These are phyloP conservation scores for Phytophthora syringae DNA, from an alignment of 352 stramenopile species.

Conservation along the genomic window DNA sequence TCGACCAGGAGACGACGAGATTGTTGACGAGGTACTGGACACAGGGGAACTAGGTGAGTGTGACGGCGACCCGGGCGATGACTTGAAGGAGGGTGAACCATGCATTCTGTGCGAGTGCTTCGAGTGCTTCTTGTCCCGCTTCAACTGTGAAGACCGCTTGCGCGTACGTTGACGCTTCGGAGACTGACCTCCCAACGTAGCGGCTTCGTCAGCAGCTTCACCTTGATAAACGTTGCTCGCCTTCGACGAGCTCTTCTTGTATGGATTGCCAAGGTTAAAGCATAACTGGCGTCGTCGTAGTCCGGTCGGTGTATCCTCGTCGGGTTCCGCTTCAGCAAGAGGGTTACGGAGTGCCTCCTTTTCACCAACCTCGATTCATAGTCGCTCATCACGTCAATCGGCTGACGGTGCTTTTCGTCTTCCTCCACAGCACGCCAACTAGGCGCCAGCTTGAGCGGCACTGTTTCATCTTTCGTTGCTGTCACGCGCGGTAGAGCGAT, in stretches of 20 bases:
- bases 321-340: conserved; percentile 81
- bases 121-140: conserved; percentile 78
- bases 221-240: conserved; percentile 84
- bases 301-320: conserved; percentile 83
- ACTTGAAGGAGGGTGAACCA: conserved; percentile 73
- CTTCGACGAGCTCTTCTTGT: conserved; percentile 91
- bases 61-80: conserved; percentile 74
- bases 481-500: conserved; percentile 40
- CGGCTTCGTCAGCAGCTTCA: conserved; percentile 87
- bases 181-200: conserved; percentile 74
- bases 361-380: conserved; percentile 89
- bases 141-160: conserved; percentile 87
- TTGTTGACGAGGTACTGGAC: conserved; percentile 60
- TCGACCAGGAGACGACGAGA: conserved; percentile 69
- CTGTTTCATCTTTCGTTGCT: conserved; percentile 20
- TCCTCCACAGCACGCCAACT: conserved; percentile 71
- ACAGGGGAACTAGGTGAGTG: conserved; percentile 61
- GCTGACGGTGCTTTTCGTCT: conserved; percentile 84
- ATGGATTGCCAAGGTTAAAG: conserved; percentile 89
- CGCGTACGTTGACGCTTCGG: conserved; percentile 82
- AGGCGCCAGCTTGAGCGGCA: conserved; percentile 56
- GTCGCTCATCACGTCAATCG: conserved; percentile 90
- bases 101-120: conserved; percentile 70
- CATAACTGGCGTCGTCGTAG: conserved; percentile 78
- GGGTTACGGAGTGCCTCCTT: conserved; percentile 88